Base-by-base conservation (phyloP, 306 rosid genomes). In the Canavalia gladiata region DNA sequence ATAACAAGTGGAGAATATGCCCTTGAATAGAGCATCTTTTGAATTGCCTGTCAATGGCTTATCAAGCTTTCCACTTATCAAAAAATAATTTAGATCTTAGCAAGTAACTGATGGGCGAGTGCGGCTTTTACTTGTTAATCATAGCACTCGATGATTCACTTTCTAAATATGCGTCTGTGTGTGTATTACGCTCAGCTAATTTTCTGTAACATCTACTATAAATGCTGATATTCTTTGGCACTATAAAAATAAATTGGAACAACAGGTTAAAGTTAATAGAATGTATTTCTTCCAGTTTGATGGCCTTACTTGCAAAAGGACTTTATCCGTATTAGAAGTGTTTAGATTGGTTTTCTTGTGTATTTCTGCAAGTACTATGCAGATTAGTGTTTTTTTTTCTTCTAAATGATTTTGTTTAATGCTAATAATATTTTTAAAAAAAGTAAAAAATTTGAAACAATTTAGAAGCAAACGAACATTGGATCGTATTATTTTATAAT, bases 31-130 rank as follows among this genome's bases (percentile, higher is more conserved):
- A 28, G 55, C 42, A 25, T 35, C 54, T 51, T 39, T 45, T 42
- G 11, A 52, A 67, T 54, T 51, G 11, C 66, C 37, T n/a, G 50
- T 70, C 72, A 57, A 41, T 78, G 35, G 45, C 39, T 72, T 42
- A 30, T 58, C 10, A 42, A 31, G 54, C 57, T 30, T 13, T 34
- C 42, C 31, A 30, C 13, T 31, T 59, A 43, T n/a, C 0, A 51
- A 9, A 29, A 6, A 7, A 29, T 7, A n/a, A 80, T 34, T 65
- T 67, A 55, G 30, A 6, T 34, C 33, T 58, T 60, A 39, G 66
- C 25, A 42, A 42, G 71, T 73, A 4, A 59, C 7, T 35, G 31
- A 35, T 57, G 64, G 54, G 64, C n/a, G 10, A 33, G 57, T 37
- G 42, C 47, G 52, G 47, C 39, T 25, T 69, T 47, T 66, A 11